Base-by-base conservation (phyloP, 768 basidiomycete genomes). In the Dendrothele bispora region DNA sequence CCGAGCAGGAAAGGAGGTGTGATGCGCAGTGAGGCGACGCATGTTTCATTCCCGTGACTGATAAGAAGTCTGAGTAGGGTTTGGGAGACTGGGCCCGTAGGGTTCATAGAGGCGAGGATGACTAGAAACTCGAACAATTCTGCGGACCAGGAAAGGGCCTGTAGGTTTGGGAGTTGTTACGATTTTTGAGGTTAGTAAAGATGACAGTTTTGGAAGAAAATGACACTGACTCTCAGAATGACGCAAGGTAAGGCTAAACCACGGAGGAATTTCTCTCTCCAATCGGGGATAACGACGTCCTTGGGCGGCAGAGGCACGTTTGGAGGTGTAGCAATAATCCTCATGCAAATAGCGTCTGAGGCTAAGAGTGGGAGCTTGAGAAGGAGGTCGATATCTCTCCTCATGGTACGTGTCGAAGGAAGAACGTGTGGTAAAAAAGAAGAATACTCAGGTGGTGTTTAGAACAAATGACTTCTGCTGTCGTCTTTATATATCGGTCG, bases 341-440 rank as follows among this genome's bases (percentile, higher is more conserved):
- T 62, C 66, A 74, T 72, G 44, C 63, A 64, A 34, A 71, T 28
- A 10, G 66, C 68, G 17, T 70, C 61, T 6, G 59, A 35, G 21
- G 72, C 48, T 24, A 67, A 57, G 51, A 74, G 54, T 3, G 70
- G 71, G 8, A 73, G 51, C 32, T 69, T 72, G 37, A 63, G 30
- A 47, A 69, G 27, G n/a, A n/a, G n/a, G n/a, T n/a, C n/a, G n/a
- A n/a, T n/a, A n/a, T n/a, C n/a, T n/a, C n/a, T n/a, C n/a, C n/a
- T n/a, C n/a, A n/a, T n/a, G n/a, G n/a, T n/a, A n/a, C n/a, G n/a
- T n/a, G n/a, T n/a, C n/a, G n/a, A n/a, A n/a, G n/a, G n/a, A n/a
- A n/a, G n/a, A n/a, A n/a, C n/a, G n/a, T n/a, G n/a, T n/a, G n/a
- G n/a, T n/a, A n/a, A n/a, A n/a, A n/a, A n/a, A n/a, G n/a, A n/a